Conservation (phyloP, 139 green algal species). For the Micromonas commoda region DNA sequence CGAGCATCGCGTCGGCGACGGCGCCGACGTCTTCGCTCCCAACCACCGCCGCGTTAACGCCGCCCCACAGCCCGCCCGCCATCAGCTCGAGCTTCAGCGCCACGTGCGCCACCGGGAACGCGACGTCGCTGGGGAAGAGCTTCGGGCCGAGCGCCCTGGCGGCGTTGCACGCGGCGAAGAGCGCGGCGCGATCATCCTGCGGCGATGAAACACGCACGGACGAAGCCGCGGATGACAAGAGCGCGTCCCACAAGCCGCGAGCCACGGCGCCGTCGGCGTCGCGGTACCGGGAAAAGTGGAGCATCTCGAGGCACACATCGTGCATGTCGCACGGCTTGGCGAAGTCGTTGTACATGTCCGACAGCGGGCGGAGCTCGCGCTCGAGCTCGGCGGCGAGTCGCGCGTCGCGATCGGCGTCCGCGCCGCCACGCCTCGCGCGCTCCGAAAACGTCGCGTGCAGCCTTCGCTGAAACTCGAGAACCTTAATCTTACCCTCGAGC, state of each 20-base stretch:
- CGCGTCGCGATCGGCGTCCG: background rate
- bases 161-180: conserved; percentile 37
- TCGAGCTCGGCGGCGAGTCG: conserved; percentile 2
- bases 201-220: background rate
- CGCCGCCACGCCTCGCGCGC: background rate
- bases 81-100: conserved; percentile 61
- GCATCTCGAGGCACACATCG: conserved; percentile 67
- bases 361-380: background rate
- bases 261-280: conserved; percentile 45
- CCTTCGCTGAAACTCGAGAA: conserved; percentile 28
- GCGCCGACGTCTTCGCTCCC: background rate
- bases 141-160: conserved; percentile 45
- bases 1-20: background rate
- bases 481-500: conserved; percentile 24
- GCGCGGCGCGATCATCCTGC: conserved; percentile 7
- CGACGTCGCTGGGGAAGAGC: conserved; percentile 57
- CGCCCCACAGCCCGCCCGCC: conserved; percentile 62
- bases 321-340: conserved; percentile 55
- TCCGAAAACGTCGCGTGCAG: background rate
- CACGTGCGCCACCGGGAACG: conserved; percentile 57
- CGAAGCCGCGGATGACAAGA: conserved; percentile 23
- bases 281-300: conserved; percentile 51
- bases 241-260: conserved; percentile 68
- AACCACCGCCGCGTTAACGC: background rate
- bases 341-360: conserved; percentile 74